Base-by-base conservation (phyloP, 345 rosid species). In the Durio zibethinus region DNA sequence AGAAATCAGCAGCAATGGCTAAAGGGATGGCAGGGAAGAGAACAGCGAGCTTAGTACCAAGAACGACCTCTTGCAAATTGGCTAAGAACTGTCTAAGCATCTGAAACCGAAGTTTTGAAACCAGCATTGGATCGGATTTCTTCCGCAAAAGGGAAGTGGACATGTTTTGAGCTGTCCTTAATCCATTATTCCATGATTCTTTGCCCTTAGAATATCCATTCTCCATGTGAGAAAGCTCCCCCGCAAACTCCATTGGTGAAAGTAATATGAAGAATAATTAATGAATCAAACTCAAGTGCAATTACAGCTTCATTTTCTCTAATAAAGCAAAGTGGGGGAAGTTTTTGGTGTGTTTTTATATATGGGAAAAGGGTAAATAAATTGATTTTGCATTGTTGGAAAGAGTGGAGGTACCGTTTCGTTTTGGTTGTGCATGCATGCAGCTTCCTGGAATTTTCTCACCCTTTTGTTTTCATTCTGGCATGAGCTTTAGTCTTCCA, bases 361-460 rank as follows among this genome's bases (percentile, higher is more conserved):
- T 56, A 74, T 48, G n/a, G 64, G 74, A 27, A 7, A 48, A 25
- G 2, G 14, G 16, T 36, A 36, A 0, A 5, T 4, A 29, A 27
- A 31, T 29, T 50, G 54, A 16, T 29, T 14, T 14, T 42, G 29
- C 7, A 1, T 36, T 15, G 64, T 56, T 74, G 65, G 65, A 47
- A 71, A 71, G 42, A 71, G 36, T 20, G 5, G 61, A 71, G 54
- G 59, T 18, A 20, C 70, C 25, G 35, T 10, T 75, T 47, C 47
- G 31, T 61, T 47, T n/a, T 33, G 1, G 0, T 12, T 18, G 21
- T 12, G 89, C 38, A 36, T n/a, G n/a, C n/a, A n/a, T n/a, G 38
- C 78, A 87, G 80, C 80, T 89, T 89, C 93, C 77, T 5, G 80
- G 90, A 89, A 89, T 85, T 82, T 89, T 86, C 93, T 16, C 59